phyloP scores from a whole-genome alignment of 2,329 filamentous ascomycete genomes.

The Fusarium udum region DNA sequence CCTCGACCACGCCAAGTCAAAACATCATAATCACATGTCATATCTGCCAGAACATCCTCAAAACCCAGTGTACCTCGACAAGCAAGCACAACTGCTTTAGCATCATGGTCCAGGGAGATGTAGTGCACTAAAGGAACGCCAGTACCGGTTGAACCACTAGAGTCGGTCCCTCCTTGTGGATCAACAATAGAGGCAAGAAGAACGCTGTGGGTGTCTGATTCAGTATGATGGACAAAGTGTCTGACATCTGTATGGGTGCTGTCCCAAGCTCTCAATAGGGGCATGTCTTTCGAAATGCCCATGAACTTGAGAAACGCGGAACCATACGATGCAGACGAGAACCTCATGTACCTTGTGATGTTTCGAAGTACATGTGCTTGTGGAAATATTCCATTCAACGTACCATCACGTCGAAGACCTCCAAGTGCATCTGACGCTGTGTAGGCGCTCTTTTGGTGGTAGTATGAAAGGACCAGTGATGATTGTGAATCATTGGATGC shows the following conservation, averaged over 20 bases:
- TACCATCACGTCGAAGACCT: conserved; percentile 61
- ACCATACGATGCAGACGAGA: conserved; percentile 73
- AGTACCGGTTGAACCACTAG: conserved; percentile 70
- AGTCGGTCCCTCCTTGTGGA: conserved; percentile 72
- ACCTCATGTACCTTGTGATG: conserved; percentile 71
- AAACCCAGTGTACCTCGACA: conserved; percentile 78
- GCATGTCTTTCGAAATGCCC: conserved; percentile 65
- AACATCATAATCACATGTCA: conserved; percentile 78
- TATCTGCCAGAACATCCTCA: conserved; percentile 76
- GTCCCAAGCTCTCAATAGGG: conserved; percentile 53
- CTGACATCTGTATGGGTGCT: conserved; percentile 68
- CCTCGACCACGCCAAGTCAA: conserved; percentile 69
- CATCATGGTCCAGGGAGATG: conserved; percentile 75
- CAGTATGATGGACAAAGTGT: conserved; percentile 71
- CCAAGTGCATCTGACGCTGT: conserved; percentile 59
- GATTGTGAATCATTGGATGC: conserved; percentile 65
- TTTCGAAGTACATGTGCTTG: conserved; percentile 68
- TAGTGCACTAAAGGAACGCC: conserved; percentile 79
- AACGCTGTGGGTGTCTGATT: conserved; percentile 65
- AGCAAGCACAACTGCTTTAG: conserved; percentile 76
- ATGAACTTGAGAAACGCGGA: conserved; percentile 70
- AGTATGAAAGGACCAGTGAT: conserved; percentile 62
- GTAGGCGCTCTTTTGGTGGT: conserved; percentile 59
- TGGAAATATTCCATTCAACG: conserved; percentile 68
- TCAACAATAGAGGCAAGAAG: conserved; percentile 77